These are phyloP conservation scores for Ceratobasidium papillatum DNA, from an alignment of 1,284 basidiomycete genomes.

Conservation along the genomic window DNA sequence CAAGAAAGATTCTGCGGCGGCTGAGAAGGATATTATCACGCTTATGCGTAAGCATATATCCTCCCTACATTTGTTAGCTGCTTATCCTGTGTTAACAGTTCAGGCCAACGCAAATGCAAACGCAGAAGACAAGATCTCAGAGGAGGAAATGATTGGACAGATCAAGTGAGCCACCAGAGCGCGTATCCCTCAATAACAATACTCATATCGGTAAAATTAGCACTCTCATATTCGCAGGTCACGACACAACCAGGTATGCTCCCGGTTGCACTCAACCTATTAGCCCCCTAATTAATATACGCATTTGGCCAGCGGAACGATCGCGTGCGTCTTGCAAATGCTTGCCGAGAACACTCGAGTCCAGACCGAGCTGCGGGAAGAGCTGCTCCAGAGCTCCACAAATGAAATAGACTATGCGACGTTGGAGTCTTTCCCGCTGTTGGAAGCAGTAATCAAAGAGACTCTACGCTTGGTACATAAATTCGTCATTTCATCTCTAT, in stretches of 20 bases:
- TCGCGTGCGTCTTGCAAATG: constrained; percentile 36
- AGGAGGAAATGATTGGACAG: constrained; percentile 35
- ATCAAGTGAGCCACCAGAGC: neutral
- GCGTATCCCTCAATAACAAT: neutral
- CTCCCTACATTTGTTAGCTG: no score
- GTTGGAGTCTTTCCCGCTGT: constrained; percentile 9
- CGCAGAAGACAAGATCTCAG: constrained; percentile 20
- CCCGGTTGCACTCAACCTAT: neutral
- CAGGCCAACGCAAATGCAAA: constrained; percentile 26
- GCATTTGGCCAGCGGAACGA: constrained; percentile 3
- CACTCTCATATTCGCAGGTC: constrained; percentile 32
- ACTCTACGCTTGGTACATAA: constrained; percentile 25
- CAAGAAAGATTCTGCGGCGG: neutral
- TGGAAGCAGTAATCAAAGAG: constrained; percentile 33
- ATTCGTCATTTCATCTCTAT: neutral
- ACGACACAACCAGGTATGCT: constrained; percentile 23
- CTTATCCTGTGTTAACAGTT: neutral
- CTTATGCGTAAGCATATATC: constrained; percentile 25
- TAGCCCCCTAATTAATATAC: neutral
- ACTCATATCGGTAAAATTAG: neutral
- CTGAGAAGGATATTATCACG: constrained; percentile 26
- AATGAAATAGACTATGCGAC: constrained; percentile 20
- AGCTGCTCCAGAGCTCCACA: neutral
- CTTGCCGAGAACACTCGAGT: constrained; percentile 19
- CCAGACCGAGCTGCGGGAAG: constrained; percentile 11